A percentile compares a stretch with the other conserved stretches of the same genome.
phyloP scores from a whole-genome alignment of 1,139 yeast genomes.

The Debaryomyces robertsiae region DNA sequence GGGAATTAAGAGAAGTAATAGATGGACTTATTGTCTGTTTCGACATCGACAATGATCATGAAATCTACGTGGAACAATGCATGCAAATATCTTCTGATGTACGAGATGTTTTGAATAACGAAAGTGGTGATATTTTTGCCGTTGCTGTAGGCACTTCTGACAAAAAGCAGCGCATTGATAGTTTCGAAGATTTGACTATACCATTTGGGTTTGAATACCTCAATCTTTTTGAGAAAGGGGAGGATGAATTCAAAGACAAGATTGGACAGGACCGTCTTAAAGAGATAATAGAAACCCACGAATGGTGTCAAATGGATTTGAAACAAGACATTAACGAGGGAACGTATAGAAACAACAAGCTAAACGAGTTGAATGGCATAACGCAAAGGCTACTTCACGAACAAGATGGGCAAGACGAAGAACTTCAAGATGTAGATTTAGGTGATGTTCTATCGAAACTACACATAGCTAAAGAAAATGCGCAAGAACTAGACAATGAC shows the following conservation, averaged over 20 bases:
- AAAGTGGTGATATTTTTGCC: slow-evolving; percentile 27
- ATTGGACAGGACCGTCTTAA: slow-evolving; percentile 32
- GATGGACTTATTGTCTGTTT: slow-evolving; percentile 44
- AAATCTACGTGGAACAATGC: slow-evolving; percentile 18
- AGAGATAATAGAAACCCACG: slow-evolving; percentile 44
- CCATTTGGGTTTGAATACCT: slow-evolving; percentile 37
- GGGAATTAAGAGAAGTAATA: slow-evolving; percentile 41
- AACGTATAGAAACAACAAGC: slow-evolving; percentile 23
- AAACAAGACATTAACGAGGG: neutral
- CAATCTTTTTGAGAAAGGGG: slow-evolving; percentile 25
- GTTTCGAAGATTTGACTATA: slow-evolving; percentile 34
- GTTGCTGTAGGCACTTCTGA: slow-evolving; percentile 26
- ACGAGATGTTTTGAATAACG: slow-evolving; percentile 17
- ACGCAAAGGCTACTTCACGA: slow-evolving; percentile 26
- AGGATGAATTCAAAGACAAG: slow-evolving; percentile 30
- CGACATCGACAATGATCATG: slow-evolving; percentile 22
- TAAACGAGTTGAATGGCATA: slow-evolving; percentile 30
- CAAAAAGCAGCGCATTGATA: slow-evolving; percentile 17
- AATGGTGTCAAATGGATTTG: slow-evolving; percentile 34
- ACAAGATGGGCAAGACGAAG: slow-evolving; percentile 15
- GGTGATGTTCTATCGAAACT: slow-evolving; percentile 32
- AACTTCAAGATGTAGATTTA: slow-evolving; percentile 24
- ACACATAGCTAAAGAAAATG: slow-evolving; percentile 33
- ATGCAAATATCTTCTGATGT: slow-evolving; percentile 21
- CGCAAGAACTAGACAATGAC: slow-evolving; percentile 24